These are phyloP conservation scores for Nemania sp. DNA, from an alignment of 2,329 filamentous ascomycete genomes.

Conservation along the genomic window DNA sequence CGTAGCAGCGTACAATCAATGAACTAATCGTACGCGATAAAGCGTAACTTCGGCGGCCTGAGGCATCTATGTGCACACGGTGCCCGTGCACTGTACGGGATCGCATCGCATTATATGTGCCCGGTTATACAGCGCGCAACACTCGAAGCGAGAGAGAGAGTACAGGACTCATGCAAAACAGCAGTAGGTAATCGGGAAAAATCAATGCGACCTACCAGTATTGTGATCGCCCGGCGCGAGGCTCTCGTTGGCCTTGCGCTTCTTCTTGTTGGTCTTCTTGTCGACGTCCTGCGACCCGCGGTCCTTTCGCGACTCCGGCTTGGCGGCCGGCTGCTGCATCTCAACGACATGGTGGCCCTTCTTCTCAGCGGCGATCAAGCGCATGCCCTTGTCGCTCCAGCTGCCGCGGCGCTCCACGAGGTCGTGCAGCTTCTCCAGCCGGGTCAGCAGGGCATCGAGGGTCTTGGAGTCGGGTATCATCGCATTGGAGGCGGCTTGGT, in stretches of 20 bases:
- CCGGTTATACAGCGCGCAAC: no score
- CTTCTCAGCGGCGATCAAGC: constrained; percentile 66
- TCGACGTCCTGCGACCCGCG: constrained; percentile 50
- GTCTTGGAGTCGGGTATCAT: constrained; percentile 65
- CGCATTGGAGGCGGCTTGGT: constrained; percentile 59
- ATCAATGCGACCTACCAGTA: constrained; percentile 36
- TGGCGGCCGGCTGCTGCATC: constrained; percentile 48
- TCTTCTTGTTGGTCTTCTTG: constrained; percentile 71
- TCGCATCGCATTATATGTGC: no score
- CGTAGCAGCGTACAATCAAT: no score
- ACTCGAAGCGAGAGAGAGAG: no score
- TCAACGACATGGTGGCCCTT: constrained; percentile 63
- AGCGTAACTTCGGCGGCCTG: no score
- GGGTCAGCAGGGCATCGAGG: constrained; percentile 64
- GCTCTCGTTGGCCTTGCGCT: constrained; percentile 71
- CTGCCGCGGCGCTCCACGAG: constrained; percentile 68
- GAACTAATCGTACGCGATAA: no score
- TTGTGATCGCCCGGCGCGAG: constrained; percentile 58
- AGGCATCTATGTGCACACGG: no score
- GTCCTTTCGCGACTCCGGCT: constrained; percentile 52
- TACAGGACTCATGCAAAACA: no score
- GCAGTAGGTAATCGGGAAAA: no score
- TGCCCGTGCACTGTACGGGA: no score
- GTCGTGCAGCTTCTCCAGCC: constrained; percentile 66
- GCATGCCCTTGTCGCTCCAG: constrained; percentile 73